A percentile compares a stretch with the other conserved stretches of the same genome.
These are phyloP conservation scores for Colletotrichum karsti DNA, from an alignment of 2,329 filamentous ascomycete species.

Conservation along the genomic window DNA sequence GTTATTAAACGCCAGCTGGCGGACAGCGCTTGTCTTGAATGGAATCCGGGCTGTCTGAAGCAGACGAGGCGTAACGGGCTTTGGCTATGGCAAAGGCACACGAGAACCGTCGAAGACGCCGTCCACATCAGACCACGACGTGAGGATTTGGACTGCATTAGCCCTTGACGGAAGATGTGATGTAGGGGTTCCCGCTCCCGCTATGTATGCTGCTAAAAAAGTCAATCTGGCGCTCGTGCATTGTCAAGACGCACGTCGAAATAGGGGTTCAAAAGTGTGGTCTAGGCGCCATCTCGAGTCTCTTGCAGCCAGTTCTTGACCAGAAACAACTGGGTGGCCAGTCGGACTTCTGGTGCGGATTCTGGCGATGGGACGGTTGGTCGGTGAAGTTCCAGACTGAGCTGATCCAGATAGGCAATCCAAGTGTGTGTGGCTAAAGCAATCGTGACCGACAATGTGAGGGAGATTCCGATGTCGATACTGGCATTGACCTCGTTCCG, in stretches of 20 bases:
- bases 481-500: constrained; percentile 20
- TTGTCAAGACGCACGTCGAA: not conserved
- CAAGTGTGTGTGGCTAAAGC: not conserved
- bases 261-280: not conserved
- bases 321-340: not conserved
- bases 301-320: not conserved
- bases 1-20: not conserved
- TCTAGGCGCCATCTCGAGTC: not conserved
- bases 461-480: not conserved
- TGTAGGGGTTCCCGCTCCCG: not conserved
- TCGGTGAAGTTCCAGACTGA: constrained; percentile 17
- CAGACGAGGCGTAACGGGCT: not conserved
- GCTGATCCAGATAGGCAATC: not conserved
- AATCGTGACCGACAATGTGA: not conserved
- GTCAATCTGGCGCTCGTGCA: constrained; percentile 6
- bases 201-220: not conserved
- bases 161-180: not conserved
- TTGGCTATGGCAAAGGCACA: not conserved
- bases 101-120: not conserved
- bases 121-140: not conserved
- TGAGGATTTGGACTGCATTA: constrained; percentile 1
- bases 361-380: not conserved
- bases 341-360: not conserved
- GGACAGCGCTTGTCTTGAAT: not conserved
- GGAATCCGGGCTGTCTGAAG: not conserved